phyloP scores from a whole-genome alignment of 2,329 filamentous ascomycete genomes.

The Tolypocladium paradoxum region DNA sequence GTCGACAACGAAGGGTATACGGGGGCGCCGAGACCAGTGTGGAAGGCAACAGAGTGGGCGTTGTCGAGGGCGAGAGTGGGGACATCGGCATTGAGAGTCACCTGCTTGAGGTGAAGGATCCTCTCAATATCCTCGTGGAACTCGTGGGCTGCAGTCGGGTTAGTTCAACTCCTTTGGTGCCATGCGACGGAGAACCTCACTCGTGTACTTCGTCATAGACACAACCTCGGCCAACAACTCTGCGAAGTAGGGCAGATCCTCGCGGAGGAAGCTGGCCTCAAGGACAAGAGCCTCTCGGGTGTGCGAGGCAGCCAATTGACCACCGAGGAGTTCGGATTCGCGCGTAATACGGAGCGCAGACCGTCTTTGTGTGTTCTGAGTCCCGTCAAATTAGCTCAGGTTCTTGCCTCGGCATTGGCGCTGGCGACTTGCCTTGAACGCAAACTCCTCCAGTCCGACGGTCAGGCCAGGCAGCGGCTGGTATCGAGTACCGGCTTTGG shows the following conservation, averaged over 20 bases:
- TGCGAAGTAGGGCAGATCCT: constrained; percentile 94
- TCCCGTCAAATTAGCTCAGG: constrained; percentile 35
- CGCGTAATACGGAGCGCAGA: constrained; percentile 87
- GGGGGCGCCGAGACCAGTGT: constrained; percentile 77
- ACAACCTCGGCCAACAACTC: constrained; percentile 91
- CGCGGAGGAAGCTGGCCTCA: constrained; percentile 87
- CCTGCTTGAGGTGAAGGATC: constrained; percentile 68
- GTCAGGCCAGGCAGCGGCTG: constrained; percentile 83
- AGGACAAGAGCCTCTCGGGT: constrained; percentile 88
- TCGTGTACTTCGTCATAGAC: constrained; percentile 74
- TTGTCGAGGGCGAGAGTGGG: constrained; percentile 69
- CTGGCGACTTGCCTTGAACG: constrained; percentile 69
- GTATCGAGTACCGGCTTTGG: constrained; percentile 90
- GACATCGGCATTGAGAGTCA: constrained; percentile 53
- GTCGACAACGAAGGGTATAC: constrained; percentile 62
- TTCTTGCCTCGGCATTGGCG: constrained; percentile 5
- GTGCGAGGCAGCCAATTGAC: constrained; percentile 78
- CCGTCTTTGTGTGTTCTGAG: constrained; percentile 73
- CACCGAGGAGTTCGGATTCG: constrained; percentile 91
- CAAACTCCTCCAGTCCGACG: constrained; percentile 85
- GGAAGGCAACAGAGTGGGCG: constrained; percentile 80
- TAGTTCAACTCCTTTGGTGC: constrained; percentile 3
- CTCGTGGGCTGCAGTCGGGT: constrained; percentile 57
- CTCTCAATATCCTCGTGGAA: constrained; percentile 79
- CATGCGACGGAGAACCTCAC: constrained; percentile 33